These are phyloP conservation scores for Aegilops bicornis DNA, from an alignment of 176 grass and related monocot species.

Conservation along the genomic window DNA sequence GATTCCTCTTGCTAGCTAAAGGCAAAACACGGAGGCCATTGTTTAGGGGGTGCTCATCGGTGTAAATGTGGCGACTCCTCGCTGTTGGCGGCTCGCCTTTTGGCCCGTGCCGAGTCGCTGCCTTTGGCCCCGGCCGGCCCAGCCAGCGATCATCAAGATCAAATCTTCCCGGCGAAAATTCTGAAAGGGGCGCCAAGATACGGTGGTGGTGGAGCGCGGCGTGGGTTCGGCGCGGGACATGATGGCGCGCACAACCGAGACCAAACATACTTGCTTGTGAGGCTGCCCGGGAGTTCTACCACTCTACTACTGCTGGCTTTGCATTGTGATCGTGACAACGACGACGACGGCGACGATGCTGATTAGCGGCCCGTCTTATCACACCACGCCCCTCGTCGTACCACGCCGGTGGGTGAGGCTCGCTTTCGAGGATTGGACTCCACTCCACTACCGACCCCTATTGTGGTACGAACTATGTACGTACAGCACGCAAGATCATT, in stretches of 20 bases:
- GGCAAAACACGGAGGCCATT: conserved; percentile 41
- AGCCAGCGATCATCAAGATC: neutral
- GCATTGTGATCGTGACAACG: conserved; percentile 14
- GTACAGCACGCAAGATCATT: neutral
- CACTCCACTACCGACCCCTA: conserved; percentile 20
- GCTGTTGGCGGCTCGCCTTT: conserved; percentile 21
- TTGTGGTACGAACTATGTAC: neutral
- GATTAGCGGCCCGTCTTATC: conserved; percentile 37
- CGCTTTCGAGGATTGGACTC: conserved; percentile 28
- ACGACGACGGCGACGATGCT: neutral
- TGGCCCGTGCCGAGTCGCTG: conserved; percentile 2
- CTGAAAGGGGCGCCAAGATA: conserved; percentile 39
- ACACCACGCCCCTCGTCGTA: conserved; percentile 11
- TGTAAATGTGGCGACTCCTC: conserved; percentile 18
- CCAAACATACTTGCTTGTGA: neutral
- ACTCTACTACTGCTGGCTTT: neutral
- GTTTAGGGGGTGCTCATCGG: conserved; percentile 3
- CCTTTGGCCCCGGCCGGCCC: conserved; percentile 15
- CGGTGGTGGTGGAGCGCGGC: neutral
- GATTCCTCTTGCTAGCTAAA: conserved; percentile 59
- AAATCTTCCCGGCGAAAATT: conserved; percentile 24
- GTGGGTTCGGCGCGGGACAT: conserved; percentile 45
- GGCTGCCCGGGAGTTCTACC: neutral
- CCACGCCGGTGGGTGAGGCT: conserved; percentile 35
- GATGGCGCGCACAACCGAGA: conserved; percentile 28